Evolutionary conservation across 306 rosid species (phyloP).

Genomic region (Sphenostylis stenocarpa): DNA sequence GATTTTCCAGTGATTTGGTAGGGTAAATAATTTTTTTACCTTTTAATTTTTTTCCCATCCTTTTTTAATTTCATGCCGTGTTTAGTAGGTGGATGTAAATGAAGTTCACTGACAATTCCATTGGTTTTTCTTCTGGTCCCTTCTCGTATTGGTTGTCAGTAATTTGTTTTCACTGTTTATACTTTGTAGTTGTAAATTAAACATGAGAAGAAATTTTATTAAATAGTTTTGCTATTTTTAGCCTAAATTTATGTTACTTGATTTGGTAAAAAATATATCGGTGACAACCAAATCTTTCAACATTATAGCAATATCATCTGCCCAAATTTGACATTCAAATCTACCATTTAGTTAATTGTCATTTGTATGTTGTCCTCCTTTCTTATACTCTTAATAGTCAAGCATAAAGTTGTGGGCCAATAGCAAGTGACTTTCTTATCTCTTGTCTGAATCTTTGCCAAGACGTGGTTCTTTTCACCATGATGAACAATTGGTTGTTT

Average conservation of each 20-base stretch:
- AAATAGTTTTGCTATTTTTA: background rate
- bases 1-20: background rate
- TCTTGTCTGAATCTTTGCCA: background rate
- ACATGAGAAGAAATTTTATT: background rate
- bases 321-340: background rate
- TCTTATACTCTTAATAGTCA: background rate
- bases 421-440: background rate
- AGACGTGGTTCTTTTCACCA: background rate
- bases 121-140: background rate
- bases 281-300: background rate
- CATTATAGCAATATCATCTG: background rate
- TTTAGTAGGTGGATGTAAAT: background rate
- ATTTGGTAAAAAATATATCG: background rate
- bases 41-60: background rate
- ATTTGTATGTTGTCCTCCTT: background rate
- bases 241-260: background rate
- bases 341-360: background rate
- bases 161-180: background rate
- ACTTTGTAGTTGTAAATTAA: background rate
- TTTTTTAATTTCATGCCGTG: background rate
- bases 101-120: background rate
- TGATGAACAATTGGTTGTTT: background rate
- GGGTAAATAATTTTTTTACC: background rate
- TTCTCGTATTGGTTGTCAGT: background rate
- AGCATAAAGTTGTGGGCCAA: slow-evolving; percentile 2